Base-by-base conservation (phyloP, 1,139 yeast genomes). In the Debaryomyces sp. region DNA sequence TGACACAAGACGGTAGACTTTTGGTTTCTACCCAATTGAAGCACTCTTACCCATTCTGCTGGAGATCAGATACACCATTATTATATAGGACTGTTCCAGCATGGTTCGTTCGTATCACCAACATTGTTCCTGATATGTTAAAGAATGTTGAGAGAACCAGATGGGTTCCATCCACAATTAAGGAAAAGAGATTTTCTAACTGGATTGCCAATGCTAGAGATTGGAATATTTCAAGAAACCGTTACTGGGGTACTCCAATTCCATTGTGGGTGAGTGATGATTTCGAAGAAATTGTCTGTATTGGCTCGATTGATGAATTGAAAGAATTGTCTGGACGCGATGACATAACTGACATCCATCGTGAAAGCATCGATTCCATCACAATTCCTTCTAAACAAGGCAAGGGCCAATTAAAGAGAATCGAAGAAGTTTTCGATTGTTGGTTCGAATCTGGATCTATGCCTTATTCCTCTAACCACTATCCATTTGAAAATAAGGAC, bases 241-340 rank as follows among this genome's bases (percentile, higher is more conserved):
- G 99, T 73, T 94, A 94, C 73, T 94, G 99, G 99, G 99, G 99
- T 77, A 94, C 98, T 38, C 99, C 99, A 53, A 86, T 94, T 60
- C 99, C 99, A 53, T 75, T 94, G 62, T 94, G 99, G 99, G 97
- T 84, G 44, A 85, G 94, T 59, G 98, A 92, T 15, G 99, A 94
- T 68, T 84, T 78, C 59, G 87, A 89, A 70, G 99, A 94, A 75
- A 74, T 94, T 56, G 94, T 94, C 37, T 94, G 98, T 78, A 75
- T 95, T 59, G 96, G 97, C 41, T 90, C 97, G 41, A 80, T 94
- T 60, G 86, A 83, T 52, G 97, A 94, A 75, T 83, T 94, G 66
- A 82, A 81, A 70, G 77, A 89, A 64, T 81, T 94, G 55, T 85
- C 96, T 43, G 99, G 98, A 46, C 85, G 83, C 54, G 70, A 73